Percentiles rank a stretch among this genome's conserved stretches.
These are phyloP conservation scores for Fereydounia khargensis DNA, from an alignment of 1,284 basidiomycete genomes.

Conservation along the genomic window DNA sequence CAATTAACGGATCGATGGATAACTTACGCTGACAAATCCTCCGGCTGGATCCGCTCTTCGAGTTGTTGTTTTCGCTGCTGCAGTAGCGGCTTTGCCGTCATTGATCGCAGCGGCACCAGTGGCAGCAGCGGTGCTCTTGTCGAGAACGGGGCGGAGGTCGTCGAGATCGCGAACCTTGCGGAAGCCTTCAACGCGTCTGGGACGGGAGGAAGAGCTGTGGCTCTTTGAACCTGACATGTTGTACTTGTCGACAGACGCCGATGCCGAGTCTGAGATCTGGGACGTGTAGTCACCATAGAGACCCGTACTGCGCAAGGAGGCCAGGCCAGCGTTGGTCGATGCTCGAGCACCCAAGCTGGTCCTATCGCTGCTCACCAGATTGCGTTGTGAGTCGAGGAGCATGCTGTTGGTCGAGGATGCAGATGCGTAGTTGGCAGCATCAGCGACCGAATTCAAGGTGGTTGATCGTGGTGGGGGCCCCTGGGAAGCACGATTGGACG, in stretches of 20 bases:
- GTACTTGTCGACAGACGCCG: no score
- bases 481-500: constrained; percentile 2
- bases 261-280: constrained; percentile 23
- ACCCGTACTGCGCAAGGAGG: background rate
- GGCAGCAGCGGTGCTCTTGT: constrained; percentile 29
- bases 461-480: no score
- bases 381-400: constrained; percentile 13
- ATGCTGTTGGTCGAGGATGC: no score
- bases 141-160: constrained; percentile 42
- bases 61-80: constrained; percentile 21
- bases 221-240: no score
- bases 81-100: constrained; percentile 32
- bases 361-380: constrained; percentile 3
- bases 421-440: no score
- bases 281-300: constrained; percentile 17
- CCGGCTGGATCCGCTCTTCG: constrained; percentile 52
- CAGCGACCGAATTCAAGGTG: no score
- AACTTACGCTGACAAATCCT: constrained; percentile 46
- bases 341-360: constrained; percentile 11
- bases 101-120: constrained; percentile 29
- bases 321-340: constrained; percentile 2
- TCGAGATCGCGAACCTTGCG: constrained; percentile 45
- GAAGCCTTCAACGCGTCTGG: constrained; percentile 39
- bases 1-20: background rate
- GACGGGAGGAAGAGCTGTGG: background rate